These are phyloP conservation scores for Ambrosiella xylebori DNA, from an alignment of 2,329 filamentous ascomycete species.

Conservation along the genomic window DNA sequence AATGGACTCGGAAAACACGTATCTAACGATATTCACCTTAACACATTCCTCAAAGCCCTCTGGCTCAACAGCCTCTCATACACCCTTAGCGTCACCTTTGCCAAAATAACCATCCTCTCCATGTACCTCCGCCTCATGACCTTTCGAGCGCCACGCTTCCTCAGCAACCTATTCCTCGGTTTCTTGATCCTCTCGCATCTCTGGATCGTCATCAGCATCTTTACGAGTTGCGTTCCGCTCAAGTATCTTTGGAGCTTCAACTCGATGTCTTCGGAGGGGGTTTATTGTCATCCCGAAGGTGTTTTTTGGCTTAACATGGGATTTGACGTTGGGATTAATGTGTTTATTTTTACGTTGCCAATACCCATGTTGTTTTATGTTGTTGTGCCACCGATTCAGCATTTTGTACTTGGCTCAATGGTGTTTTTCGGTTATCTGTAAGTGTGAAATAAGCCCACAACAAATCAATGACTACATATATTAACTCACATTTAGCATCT, in stretches of 20 bases:
- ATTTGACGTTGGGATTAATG: conserved; percentile 18
- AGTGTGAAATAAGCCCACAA: conserved; percentile 2
- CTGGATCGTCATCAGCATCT: conserved; percentile 15
- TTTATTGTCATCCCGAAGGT: conserved; percentile 11
- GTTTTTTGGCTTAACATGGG: conserved; percentile 19
- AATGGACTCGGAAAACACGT: conserved; percentile 7
- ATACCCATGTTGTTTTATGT: conserved; percentile 18
- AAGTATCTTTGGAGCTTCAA: conserved; percentile 13
- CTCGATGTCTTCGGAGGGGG: background rate
- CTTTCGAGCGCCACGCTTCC: conserved; percentile 13
- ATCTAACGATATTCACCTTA: background rate
- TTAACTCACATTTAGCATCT: conserved; percentile 18
- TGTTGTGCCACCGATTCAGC: conserved; percentile 16
- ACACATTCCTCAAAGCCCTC: conserved; percentile 11
- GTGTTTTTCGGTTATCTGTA: conserved; percentile 17
- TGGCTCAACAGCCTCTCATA: conserved; percentile 14
- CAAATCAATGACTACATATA: background rate
- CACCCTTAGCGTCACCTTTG: conserved; percentile 14
- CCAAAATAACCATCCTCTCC: conserved; percentile 16
- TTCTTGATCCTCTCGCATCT: conserved; percentile 14
- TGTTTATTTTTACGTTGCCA: conserved; percentile 18
- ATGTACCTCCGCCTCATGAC: conserved; percentile 17
- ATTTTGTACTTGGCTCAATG: conserved; percentile 16
- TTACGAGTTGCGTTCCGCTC: conserved; percentile 16
- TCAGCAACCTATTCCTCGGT: conserved; percentile 14